phyloP scores from a whole-genome alignment of 2,329 filamentous ascomycete genomes.

The Curvularia lunata region DNA sequence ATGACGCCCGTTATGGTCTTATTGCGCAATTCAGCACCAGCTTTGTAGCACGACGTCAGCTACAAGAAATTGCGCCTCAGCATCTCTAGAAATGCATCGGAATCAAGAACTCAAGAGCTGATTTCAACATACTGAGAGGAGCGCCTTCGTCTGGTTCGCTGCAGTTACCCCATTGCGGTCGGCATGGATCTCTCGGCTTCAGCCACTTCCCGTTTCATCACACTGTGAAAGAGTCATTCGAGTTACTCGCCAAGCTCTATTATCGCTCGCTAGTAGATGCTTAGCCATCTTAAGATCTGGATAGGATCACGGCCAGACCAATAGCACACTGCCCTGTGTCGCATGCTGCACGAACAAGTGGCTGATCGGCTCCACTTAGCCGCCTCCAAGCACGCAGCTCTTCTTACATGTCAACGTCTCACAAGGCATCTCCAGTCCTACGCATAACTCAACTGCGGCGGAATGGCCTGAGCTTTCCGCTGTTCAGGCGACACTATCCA shows the following conservation, averaged over 20 bases:
- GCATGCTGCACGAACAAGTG: neutral
- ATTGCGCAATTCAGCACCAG: neutral
- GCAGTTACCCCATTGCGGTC: neutral
- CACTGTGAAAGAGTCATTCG: conserved; percentile 21
- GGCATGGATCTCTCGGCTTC: conserved; percentile 18
- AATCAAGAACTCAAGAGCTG: neutral
- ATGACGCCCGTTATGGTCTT: neutral
- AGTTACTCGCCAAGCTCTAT: conserved; percentile 36
- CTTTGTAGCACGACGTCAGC: neutral
- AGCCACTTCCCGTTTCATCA: conserved; percentile 33
- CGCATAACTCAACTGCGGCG: conserved; percentile 12
- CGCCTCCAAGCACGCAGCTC: neutral
- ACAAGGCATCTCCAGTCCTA: conserved; percentile 8
- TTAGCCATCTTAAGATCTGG: conserved; percentile 23
- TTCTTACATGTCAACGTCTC: conserved; percentile 23
- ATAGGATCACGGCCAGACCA: neutral
- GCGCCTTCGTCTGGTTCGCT: neutral
- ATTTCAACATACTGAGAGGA: neutral
- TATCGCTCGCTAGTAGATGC: conserved; percentile 26
- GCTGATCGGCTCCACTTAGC: neutral
- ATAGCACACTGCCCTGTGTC: neutral
- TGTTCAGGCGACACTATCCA: conserved; percentile 15
- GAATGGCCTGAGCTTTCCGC: neutral
- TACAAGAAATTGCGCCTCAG: neutral
- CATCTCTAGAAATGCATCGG: neutral